Conservation (phyloP, 2,329 filamentous ascomycete genomes). For the Colletotrichum theobromicola region DNA sequence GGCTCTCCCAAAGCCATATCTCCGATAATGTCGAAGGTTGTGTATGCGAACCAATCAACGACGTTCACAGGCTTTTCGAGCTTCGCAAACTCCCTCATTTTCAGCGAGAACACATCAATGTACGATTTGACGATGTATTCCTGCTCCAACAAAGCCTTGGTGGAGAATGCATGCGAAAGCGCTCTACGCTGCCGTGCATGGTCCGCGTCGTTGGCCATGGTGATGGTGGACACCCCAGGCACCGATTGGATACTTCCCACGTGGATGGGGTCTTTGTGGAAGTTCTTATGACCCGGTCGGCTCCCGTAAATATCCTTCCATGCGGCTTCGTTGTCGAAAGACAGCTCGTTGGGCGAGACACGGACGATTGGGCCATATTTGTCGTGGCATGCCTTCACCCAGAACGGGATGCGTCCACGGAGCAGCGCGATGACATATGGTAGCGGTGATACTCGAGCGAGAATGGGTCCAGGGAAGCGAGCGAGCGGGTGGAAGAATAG, state of each 20-base stretch:
- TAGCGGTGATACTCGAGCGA: not conserved
- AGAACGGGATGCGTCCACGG: conserved; percentile 27
- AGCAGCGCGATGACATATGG: conserved; percentile 23
- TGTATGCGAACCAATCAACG: conserved; percentile 38
- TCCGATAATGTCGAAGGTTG: conserved; percentile 46
- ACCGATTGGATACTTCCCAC: conserved; percentile 28
- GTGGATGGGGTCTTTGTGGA: conserved; percentile 34
- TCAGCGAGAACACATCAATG: not conserved
- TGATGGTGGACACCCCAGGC: conserved; percentile 5
- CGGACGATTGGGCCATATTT: conserved; percentile 23
- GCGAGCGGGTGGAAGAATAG: not conserved
- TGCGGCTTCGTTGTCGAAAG: conserved; percentile 4
- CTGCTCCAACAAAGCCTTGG: not conserved
- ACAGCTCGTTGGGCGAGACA: conserved; percentile 6
- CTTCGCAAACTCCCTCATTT: not conserved
- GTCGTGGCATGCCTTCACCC: conserved; percentile 26
- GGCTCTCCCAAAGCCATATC: conserved; percentile 52
- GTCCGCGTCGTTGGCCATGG: conserved; percentile 5
- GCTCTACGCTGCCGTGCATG: conserved; percentile 3
- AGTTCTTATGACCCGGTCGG: conserved; percentile 23
- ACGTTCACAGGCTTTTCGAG: conserved; percentile 22
- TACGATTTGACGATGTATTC: conserved; percentile 5
- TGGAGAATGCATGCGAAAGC: not conserved
- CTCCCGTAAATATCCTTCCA: conserved; percentile 14
- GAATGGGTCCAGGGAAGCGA: not conserved